Evolutionary conservation across 2,329 filamentous ascomycete genomes (phyloP).

Genomic region (Gyromitra esculenta): DNA sequence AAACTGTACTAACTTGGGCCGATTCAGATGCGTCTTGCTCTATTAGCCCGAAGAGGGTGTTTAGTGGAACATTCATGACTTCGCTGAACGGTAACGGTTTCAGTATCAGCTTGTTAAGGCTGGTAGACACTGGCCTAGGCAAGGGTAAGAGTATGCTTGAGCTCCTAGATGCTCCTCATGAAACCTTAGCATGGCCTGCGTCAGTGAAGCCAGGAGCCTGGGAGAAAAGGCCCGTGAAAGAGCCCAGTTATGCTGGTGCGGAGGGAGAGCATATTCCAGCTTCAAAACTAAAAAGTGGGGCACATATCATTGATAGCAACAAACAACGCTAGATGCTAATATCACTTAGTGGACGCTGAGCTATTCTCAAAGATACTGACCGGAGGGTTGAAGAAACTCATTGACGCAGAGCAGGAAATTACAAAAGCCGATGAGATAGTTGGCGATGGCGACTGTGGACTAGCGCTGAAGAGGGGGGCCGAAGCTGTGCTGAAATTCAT

Average conservation of each 20-base stretch:
- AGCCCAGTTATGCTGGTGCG: slow-evolving; percentile 17
- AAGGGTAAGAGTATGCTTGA: slow-evolving; percentile 66
- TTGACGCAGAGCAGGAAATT: slow-evolving; percentile 72
- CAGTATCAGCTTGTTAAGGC: slow-evolving; percentile 73
- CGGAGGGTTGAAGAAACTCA: slow-evolving; percentile 68
- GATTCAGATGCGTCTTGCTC: slow-evolving; percentile 64
- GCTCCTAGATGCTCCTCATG: slow-evolving; percentile 73
- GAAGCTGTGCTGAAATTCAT: slow-evolving; percentile 68
- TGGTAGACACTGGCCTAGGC: slow-evolving; percentile 69
- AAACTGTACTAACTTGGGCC: slow-evolving; percentile 14
- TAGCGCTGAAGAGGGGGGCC: slow-evolving; percentile 85
- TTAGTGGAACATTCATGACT: slow-evolving; percentile 76
- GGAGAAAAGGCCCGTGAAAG: slow-evolving; percentile 63
- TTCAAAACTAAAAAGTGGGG: slow-evolving; percentile 65
- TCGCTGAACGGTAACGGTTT: slow-evolving; percentile 77
- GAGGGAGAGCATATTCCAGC: slow-evolving; percentile 62
- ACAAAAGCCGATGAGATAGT: slow-evolving; percentile 81
- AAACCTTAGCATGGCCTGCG: slow-evolving; percentile 74
- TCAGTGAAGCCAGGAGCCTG: slow-evolving; percentile 70
- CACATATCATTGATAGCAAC: slow-evolving; percentile 14
- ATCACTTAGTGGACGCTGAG: slow-evolving; percentile 62
- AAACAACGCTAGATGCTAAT: slow-evolving; percentile 23
- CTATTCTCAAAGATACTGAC: slow-evolving; percentile 67
- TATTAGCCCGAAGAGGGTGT: slow-evolving; percentile 70
- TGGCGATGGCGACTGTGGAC: slow-evolving; percentile 89